phyloP scores from a whole-genome alignment of 129 eudicot genomes.

The Tagetes patula region DNA sequence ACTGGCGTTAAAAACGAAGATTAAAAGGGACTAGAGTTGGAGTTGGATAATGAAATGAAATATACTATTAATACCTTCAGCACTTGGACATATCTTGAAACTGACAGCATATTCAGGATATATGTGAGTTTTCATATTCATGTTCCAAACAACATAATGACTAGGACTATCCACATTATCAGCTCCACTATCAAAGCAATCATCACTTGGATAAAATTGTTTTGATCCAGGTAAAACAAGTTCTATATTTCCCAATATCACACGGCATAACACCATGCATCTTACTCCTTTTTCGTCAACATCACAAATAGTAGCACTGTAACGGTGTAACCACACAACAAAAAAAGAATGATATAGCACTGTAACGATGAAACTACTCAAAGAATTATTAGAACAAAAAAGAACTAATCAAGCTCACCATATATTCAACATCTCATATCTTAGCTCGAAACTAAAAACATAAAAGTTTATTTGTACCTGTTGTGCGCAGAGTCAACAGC shows the following conservation, averaged over 20 bases:
- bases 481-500: slow-evolving; percentile 38
- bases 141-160: slow-evolving; percentile 55
- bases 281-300: slow-evolving; percentile 67
- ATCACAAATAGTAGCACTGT: slow-evolving; percentile 57
- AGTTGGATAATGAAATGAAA: neutral
- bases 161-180: slow-evolving; percentile 56
- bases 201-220: slow-evolving; percentile 56
- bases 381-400: neutral
- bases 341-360: slow-evolving; percentile 31
- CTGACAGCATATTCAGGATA: slow-evolving; percentile 58
- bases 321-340: slow-evolving; percentile 13
- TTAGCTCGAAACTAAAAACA: slow-evolving; percentile 3
- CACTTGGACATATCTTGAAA: slow-evolving; percentile 46
- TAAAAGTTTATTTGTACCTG: slow-evolving; percentile 41
- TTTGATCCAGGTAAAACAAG: slow-evolving; percentile 45
- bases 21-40: neutral
- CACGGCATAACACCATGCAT: slow-evolving; percentile 63
- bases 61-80: slow-evolving; percentile 48
- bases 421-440: neutral
- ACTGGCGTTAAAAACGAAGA: slow-evolving; percentile 8
- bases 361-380: slow-evolving; percentile 24
- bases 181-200: slow-evolving; percentile 57
- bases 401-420: neutral
- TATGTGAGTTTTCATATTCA: slow-evolving; percentile 64
- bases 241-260: slow-evolving; percentile 63